Evolutionary conservation across 164 flowering plant genomes (phyloP).

Genomic region (Akebia trifoliata): DNA sequence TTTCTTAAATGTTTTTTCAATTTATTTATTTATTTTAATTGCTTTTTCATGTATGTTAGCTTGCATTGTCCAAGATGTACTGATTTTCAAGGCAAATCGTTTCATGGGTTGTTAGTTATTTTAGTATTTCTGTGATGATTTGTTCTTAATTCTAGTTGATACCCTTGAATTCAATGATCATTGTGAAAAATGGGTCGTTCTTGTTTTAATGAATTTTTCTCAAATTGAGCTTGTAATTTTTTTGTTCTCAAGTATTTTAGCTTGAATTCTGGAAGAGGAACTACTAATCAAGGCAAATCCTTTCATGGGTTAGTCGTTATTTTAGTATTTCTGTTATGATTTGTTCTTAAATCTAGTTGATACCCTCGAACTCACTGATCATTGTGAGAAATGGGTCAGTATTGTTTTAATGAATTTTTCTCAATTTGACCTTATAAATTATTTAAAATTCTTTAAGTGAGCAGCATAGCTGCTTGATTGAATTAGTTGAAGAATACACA

Average conservation of each 20-base stretch:
- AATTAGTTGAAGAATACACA: neutral
- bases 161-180: neutral
- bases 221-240: neutral
- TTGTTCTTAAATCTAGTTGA: neutral
- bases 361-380: neutral
- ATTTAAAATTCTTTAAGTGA: too few relatives aligned
- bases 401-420: neutral
- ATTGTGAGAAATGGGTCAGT: slow-evolving; percentile 8
- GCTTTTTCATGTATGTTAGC: neutral
- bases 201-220: neutral
- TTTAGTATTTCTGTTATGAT: neutral
- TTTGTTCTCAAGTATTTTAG: too few relatives aligned
- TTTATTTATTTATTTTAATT: too few relatives aligned
- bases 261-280: too few relatives aligned
- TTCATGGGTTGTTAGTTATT: neutral
- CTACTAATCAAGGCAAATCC: too few relatives aligned
- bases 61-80: neutral
- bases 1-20: too few relatives aligned
- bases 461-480: neutral
- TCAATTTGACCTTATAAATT: neutral
- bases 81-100: neutral
- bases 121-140: neutral
- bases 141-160: neutral
- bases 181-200: slow-evolving; percentile 10
- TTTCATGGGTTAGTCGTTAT: too few relatives aligned